Percentiles rank a stretch among this genome's conserved stretches.
These are phyloP conservation scores for Pisolithus orientalis DNA, from an alignment of 768 basidiomycete genomes.

Conservation along the genomic window DNA sequence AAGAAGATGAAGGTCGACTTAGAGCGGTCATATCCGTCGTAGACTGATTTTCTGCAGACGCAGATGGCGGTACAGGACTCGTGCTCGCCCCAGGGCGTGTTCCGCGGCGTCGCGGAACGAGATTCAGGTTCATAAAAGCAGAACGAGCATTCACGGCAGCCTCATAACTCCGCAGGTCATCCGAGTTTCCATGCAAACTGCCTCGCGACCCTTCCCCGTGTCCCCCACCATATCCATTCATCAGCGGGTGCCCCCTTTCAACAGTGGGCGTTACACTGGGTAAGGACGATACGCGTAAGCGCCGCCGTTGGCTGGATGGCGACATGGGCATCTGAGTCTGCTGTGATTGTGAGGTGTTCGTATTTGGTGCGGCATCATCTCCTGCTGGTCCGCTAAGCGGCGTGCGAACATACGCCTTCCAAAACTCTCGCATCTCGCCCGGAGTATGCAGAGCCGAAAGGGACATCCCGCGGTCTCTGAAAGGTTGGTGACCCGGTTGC, in stretches of 20 bases:
- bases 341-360: slow-evolving; percentile 7
- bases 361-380: slow-evolving; percentile 4
- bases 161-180: slow-evolving; percentile 68
- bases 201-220: slow-evolving; percentile 30
- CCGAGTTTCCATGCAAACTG: slow-evolving; percentile 40
- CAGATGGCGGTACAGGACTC: slow-evolving; percentile 13
- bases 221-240: slow-evolving; percentile 16
- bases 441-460: slow-evolving; percentile 27
- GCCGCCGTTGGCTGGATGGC: slow-evolving; percentile 27
- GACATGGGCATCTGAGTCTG: slow-evolving; percentile 20
- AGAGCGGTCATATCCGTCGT: slow-evolving; percentile 16
- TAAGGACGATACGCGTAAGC: slow-evolving; percentile 58
- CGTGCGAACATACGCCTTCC: slow-evolving; percentile 70
- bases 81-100: slow-evolving; percentile 10
- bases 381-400: slow-evolving; percentile 40
- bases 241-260: slow-evolving; percentile 15
- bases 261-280: slow-evolving; percentile 63
- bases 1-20: slow-evolving; percentile 34
- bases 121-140: slow-evolving; percentile 51
- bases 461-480: slow-evolving; percentile 20
- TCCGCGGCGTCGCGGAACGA: slow-evolving; percentile 39
- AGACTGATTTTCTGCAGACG: background rate
- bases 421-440: slow-evolving; percentile 58
- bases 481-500: slow-evolving; percentile 1
- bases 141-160: slow-evolving; percentile 69